These are phyloP conservation scores for Thuja plicata DNA, from an alignment of 83 land plant genomes.

Conservation along the genomic window DNA sequence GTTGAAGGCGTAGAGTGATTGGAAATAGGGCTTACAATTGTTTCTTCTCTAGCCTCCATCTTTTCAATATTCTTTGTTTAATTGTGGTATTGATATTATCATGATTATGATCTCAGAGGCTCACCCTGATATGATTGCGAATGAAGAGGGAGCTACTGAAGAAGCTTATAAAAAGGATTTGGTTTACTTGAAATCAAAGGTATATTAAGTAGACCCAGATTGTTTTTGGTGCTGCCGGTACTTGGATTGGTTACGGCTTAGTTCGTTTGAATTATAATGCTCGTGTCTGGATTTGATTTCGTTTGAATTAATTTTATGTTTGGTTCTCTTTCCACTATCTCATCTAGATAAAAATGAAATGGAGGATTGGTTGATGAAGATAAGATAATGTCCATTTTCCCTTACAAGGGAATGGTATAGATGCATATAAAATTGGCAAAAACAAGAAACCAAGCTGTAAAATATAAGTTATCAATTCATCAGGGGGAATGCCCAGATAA, in stretches of 20 bases:
- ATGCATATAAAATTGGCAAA: not conserved
- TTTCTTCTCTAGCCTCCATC: not conserved
- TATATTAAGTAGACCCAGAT: constrained; percentile 11
- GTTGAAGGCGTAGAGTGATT: not conserved
- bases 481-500: too few relatives aligned
- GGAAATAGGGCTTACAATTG: not conserved
- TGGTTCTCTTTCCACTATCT: not conserved
- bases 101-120: constrained; percentile 62
- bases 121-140: constrained; percentile 78
- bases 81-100: not conserved
- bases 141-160: constrained; percentile 52
- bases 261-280: not conserved
- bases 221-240: not conserved
- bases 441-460: not conserved
- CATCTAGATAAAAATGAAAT: not conserved
- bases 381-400: not conserved
- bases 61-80: not conserved
- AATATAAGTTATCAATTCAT: not conserved
- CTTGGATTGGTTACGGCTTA: not conserved
- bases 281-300: not conserved
- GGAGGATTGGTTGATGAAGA: not conserved
- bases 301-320: not conserved
- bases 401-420: not conserved
- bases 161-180: constrained; percentile 84
- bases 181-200: constrained; percentile 88